These are phyloP conservation scores for Kentomonas sorsogonicus DNA, from an alignment of 208 protist species.

Conservation along the genomic window DNA sequence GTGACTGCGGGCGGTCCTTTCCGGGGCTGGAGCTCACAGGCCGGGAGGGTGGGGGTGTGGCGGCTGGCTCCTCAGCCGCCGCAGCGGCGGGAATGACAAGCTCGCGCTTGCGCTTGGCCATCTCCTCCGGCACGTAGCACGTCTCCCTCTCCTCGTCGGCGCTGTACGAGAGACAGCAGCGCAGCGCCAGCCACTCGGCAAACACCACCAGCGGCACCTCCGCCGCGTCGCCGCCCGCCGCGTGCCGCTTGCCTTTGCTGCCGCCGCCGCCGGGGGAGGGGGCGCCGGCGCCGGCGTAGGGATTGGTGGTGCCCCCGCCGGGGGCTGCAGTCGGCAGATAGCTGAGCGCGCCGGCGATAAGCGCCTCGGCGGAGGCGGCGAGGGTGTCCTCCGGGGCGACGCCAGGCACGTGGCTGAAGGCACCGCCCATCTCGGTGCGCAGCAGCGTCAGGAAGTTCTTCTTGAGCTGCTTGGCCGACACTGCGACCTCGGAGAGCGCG, in stretches of 20 bases:
- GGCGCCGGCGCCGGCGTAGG: too few species aligned
- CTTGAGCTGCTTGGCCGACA: background rate
- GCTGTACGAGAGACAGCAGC: background rate
- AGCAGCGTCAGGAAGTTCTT: background rate
- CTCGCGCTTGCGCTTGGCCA: too few species aligned
- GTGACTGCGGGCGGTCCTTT: background rate
- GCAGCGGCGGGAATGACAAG: too few species aligned
- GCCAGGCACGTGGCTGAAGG: background rate
- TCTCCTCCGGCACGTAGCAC: too few species aligned
- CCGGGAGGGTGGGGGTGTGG: background rate
- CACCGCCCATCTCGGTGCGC: background rate
- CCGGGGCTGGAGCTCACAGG: background rate
- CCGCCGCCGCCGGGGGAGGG: too few species aligned
- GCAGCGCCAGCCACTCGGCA: too few species aligned
- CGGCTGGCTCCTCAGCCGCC: background rate
- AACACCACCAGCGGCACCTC: background rate
- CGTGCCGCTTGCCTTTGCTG: too few species aligned
- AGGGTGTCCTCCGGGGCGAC: background rate
- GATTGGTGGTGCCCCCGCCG: too few species aligned
- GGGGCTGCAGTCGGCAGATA: too few species aligned
- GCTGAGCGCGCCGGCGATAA: too few species aligned
- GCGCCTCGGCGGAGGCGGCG: too few species aligned
- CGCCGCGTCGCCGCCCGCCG: background rate
- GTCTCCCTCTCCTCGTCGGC: too few species aligned
- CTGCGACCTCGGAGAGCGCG: background rate